phyloP scores from a whole-genome alignment of 2,329 filamentous ascomycete genomes.

The Ambrosiella cleistominuta region DNA sequence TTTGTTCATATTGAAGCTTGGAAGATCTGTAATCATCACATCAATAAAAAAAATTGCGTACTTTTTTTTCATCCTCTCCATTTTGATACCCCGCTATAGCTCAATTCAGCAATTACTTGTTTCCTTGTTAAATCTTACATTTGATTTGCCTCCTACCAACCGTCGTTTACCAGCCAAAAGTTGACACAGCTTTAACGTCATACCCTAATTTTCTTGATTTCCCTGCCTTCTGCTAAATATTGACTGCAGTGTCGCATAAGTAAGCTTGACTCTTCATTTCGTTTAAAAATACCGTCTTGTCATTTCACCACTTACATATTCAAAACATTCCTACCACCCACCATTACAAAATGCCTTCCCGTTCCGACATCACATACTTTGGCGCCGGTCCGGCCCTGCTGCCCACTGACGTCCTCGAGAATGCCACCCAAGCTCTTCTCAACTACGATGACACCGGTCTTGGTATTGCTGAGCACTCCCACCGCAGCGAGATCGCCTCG shows the following conservation, averaged over 20 bases:
- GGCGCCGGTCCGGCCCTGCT: conserved; percentile 80
- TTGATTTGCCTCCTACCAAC: background rate
- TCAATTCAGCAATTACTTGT: too few species aligned
- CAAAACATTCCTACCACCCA: background rate
- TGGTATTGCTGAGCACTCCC: conserved; percentile 77
- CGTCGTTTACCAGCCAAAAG: background rate
- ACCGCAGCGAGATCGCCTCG: conserved; percentile 63
- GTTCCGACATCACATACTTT: conserved; percentile 68
- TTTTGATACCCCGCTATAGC: too few species aligned
- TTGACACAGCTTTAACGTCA: background rate
- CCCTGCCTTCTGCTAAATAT: background rate
- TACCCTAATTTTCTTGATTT: background rate
- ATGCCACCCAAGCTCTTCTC: conserved; percentile 57
- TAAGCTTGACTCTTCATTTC: background rate
- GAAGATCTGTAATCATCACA: too few species aligned
- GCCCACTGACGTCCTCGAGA: conserved; percentile 64
- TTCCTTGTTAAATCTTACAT: too few species aligned
- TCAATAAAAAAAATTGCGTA: too few species aligned
- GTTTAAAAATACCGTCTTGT: background rate
- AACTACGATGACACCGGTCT: conserved; percentile 70
- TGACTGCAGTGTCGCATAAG: background rate
- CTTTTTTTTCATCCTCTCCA: too few species aligned
- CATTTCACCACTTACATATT: background rate
- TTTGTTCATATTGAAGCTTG: too few species aligned
- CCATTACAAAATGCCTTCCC: conserved; percentile 40